Evolutionary conservation across 1,284 basidiomycete genomes (phyloP).

Genomic region (Sanguinoderma infundibulare): DNA sequence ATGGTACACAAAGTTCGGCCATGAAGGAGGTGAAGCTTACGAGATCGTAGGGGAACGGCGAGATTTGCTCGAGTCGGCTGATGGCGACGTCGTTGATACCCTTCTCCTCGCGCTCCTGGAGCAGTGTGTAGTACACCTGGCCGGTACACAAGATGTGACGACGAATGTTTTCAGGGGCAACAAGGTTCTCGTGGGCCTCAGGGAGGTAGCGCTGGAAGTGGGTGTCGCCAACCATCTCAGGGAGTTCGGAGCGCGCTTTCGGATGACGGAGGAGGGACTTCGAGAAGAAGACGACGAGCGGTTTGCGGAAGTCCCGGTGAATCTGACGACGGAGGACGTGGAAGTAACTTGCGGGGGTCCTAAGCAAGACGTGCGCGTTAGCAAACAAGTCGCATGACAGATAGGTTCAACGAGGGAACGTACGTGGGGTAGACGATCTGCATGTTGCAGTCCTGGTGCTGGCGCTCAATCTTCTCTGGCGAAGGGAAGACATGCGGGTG

Average conservation of each 20-base stretch:
- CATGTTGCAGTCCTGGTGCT: conserved; percentile 99
- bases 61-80: conserved; percentile 92
- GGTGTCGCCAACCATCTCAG: conserved; percentile 89
- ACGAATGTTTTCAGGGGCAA: conserved; percentile 84
- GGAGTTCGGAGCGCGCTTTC: conserved; percentile 83
- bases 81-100: conserved; percentile 94
- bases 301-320: conserved; percentile 96
- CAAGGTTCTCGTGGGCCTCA: conserved; percentile 78
- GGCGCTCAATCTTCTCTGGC: conserved; percentile 88
- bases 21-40: conserved; percentile 41
- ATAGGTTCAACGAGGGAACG: conserved; percentile 35
- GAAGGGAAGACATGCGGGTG: conserved; percentile 92
- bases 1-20: neutral
- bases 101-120: conserved; percentile 88
- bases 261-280: conserved; percentile 96
- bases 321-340: conserved; percentile 95
- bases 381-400: conserved; percentile 17
- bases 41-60: conserved; percentile 95
- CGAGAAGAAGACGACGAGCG: conserved; percentile 95
- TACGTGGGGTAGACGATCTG: conserved; percentile 96
- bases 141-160: conserved; percentile 93
- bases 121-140: conserved; percentile 91
- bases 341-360: conserved; percentile 94
- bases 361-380: conserved; percentile 32
- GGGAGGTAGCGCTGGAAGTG: conserved; percentile 94